Conservation (phyloP, 2,329 filamentous ascomycete species). For the Botryosphaeria dothidea region DNA sequence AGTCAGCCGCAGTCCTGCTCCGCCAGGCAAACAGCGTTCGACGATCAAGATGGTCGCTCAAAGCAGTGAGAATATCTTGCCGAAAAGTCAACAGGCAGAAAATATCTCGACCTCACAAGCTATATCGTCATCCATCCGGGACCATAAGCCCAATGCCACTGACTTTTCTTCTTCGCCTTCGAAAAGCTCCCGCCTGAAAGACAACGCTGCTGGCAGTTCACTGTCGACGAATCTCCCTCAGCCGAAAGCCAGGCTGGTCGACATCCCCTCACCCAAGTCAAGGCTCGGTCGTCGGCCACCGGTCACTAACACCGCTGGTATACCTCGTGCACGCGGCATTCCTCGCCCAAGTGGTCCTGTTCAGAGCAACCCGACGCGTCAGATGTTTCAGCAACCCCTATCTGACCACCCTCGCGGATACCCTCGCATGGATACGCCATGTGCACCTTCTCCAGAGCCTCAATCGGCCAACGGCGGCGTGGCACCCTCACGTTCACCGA, state of each 20-base stretch:
- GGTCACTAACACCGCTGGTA: not conserved
- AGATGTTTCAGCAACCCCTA: not conserved
- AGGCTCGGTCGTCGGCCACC: not conserved
- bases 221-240: not conserved
- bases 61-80: conserved; percentile 20
- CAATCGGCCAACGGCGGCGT: not conserved
- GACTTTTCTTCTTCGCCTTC: not conserved
- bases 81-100: not conserved
- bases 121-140: not conserved
- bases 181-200: not conserved
- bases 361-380: not conserved
- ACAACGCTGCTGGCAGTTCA: not conserved
- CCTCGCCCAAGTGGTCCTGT: not conserved
- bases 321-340: not conserved
- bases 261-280: conserved; percentile 4
- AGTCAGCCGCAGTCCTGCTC: not conserved
- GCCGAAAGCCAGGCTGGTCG: not conserved
- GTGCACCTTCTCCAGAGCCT: not conserved
- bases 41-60: conserved; percentile 20
- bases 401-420: conserved; percentile 1
- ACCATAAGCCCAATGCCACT: not conserved
- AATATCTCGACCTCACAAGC: not conserved
- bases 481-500: not conserved
- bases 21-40: not conserved
- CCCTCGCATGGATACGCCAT: not conserved